These are phyloP conservation scores for Benincasa hispida DNA, from an alignment of 306 rosid species.

Conservation along the genomic window DNA sequence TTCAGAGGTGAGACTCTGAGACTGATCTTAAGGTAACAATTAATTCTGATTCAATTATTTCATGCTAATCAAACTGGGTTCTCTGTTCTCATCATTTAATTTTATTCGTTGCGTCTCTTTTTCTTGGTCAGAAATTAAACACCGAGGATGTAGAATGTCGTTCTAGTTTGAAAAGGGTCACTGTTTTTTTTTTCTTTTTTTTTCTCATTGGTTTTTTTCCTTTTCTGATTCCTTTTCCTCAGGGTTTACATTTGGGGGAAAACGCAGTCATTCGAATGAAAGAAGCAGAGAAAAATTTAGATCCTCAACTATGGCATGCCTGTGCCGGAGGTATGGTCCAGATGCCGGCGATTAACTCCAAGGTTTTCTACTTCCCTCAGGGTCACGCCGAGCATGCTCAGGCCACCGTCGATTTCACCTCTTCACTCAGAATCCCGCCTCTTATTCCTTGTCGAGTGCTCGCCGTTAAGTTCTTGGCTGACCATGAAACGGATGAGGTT, in stretches of 20 bases:
- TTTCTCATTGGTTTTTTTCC: not conserved
- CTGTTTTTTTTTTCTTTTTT: no score
- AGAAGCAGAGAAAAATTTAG: constrained; percentile 50
- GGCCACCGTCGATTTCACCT: constrained; percentile 38
- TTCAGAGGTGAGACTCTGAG: no score
- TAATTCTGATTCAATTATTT: not conserved
- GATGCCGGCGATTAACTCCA: constrained; percentile 72
- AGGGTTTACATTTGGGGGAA: constrained; percentile 3
- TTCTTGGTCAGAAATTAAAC: not conserved
- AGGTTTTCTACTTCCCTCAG: constrained; percentile 87
- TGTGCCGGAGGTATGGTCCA: constrained; percentile 98
- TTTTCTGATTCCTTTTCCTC: not conserved
- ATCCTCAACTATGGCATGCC: constrained; percentile 97
- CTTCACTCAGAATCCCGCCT: constrained; percentile 41
- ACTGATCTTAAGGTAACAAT: not conserved
- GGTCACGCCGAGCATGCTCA: constrained; percentile 96
- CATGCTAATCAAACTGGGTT: not conserved
- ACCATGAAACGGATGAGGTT: constrained; percentile 85
- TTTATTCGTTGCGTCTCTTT: constrained; percentile 1
- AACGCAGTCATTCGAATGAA: constrained; percentile 25
- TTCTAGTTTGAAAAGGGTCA: not conserved
- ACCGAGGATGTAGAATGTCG: not conserved
- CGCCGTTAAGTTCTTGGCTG: constrained; percentile 63
- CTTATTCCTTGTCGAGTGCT: constrained; percentile 60
- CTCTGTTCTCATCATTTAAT: not conserved